phyloP scores from a whole-genome alignment of 2,329 filamentous ascomycete species.

The Verticillium klebahnii region DNA sequence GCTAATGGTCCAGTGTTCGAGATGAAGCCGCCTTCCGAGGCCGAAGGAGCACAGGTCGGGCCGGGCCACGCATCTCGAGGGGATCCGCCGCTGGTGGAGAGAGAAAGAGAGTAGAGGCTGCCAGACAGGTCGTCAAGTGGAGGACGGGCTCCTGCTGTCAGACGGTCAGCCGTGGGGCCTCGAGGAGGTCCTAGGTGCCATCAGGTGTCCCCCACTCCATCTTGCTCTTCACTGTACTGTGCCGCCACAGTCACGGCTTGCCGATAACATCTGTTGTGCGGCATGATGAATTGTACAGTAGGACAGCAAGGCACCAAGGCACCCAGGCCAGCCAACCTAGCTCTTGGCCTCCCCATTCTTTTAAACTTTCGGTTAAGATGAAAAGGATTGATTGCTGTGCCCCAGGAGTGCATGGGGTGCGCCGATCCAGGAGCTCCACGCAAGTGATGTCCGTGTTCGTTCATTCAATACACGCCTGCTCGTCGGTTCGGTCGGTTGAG shows the following conservation, averaged over 20 bases:
- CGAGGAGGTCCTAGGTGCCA: too few species aligned
- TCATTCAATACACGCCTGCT: not conserved
- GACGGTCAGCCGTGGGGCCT: too few species aligned
- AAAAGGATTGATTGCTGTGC: not conserved
- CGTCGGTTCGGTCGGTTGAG: not conserved
- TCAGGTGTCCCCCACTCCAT: not conserved
- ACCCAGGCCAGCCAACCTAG: not conserved
- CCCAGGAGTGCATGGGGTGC: not conserved
- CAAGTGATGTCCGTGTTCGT: not conserved
- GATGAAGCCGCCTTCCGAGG: not conserved
- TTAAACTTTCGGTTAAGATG: not conserved
- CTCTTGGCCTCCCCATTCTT: not conserved
- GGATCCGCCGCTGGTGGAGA: not conserved
- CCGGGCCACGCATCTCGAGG: not conserved
- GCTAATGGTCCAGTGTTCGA: not conserved
- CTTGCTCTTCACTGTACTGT: not conserved
- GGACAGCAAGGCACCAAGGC: not conserved
- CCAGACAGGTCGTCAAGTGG: too few species aligned
- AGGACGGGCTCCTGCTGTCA: too few species aligned
- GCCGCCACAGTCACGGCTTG: not conserved
- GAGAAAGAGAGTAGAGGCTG: too few species aligned
- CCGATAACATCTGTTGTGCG: not conserved
- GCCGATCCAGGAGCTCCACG: not conserved
- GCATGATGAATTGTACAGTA: not conserved
- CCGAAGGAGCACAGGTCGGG: not conserved